These are phyloP conservation scores for Penicillium decumbens DNA, from an alignment of 2,329 filamentous ascomycete genomes.

Conservation along the genomic window DNA sequence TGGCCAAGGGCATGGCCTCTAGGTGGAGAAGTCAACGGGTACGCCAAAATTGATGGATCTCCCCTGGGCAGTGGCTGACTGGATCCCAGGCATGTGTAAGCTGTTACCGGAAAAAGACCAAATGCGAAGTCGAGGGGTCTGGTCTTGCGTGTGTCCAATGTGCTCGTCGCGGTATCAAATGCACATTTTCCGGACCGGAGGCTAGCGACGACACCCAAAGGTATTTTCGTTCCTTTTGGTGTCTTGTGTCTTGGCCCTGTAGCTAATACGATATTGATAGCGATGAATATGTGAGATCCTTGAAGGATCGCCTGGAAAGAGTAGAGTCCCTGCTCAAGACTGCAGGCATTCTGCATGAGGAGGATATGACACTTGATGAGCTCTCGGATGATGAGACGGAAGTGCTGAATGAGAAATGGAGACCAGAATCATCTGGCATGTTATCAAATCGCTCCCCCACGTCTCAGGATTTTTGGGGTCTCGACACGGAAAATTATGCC, in stretches of 20 bases:
- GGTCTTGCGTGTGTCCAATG: slow-evolving; percentile 71
- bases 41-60: background rate
- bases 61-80: slow-evolving; percentile 2
- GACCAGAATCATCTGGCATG: slow-evolving; percentile 1
- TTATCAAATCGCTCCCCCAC: slow-evolving; percentile 2
- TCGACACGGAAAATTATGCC: slow-evolving; percentile 14
- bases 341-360: slow-evolving; percentile 75
- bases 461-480: slow-evolving; percentile 8
- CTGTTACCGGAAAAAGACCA: slow-evolving; percentile 84
- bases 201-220: slow-evolving; percentile 82
- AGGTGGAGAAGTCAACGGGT: slow-evolving; percentile 13
- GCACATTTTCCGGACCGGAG: slow-evolving; percentile 91
- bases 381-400: slow-evolving; percentile 23
- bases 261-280: slow-evolving; percentile 42
- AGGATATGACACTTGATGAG: slow-evolving; percentile 57
- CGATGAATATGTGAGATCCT: slow-evolving; percentile 86
- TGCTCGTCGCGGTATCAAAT: slow-evolving; percentile 90
- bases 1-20: slow-evolving; percentile 1
- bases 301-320: slow-evolving; percentile 84
- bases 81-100: slow-evolving; percentile 71
- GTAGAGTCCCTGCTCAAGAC: slow-evolving; percentile 84
- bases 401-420: slow-evolving; percentile 11
- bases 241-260: background rate
- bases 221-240: slow-evolving; percentile 44
- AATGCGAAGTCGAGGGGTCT: slow-evolving; percentile 86